Evolutionary conservation across 345 rosid genomes (phyloP).

Genomic region (rapeseed (Brassica napus)): Da-Ae NC_063448.1:12652001-12652500

Average conservation of each 20-base stretch:
- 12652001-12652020: neutral
- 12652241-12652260: neutral
- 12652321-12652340: constrained; percentile 15
- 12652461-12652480: neutral
- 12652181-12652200: neutral
- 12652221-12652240: neutral
- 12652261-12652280: neutral
- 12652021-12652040: constrained; percentile 1
- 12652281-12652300: neutral
- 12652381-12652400: constrained; percentile 5
- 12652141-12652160: neutral
- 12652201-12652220: neutral
- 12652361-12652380: constrained; percentile 28
- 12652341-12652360: constrained; percentile 19
- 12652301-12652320: neutral
- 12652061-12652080: neutral
- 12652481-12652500: neutral
- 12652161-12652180: neutral
- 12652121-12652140: neutral
- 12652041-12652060: constrained; percentile 3
- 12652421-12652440: neutral
- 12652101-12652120: constrained; percentile 4
- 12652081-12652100: neutral
- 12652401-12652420: constrained; percentile 18
- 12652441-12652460: neutral